Conservation (phyloP, 345 rosid genomes). For the Gossypium arboreum region DNA sequence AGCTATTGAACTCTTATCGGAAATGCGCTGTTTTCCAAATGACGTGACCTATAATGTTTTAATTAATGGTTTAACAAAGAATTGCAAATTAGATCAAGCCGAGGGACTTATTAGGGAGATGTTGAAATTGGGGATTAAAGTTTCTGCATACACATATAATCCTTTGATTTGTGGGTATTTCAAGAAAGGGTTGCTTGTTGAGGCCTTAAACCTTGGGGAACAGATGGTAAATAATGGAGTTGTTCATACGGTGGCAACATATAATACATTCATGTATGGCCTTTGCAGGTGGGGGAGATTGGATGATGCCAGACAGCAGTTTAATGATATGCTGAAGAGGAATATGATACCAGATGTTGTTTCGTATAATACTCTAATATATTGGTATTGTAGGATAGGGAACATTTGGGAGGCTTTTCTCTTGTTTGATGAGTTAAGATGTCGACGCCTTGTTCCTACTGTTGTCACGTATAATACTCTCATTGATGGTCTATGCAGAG, state of each 20-base stretch:
- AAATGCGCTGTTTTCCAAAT: constrained; percentile 43
- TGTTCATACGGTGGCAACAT: constrained; percentile 37
- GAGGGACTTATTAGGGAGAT: constrained; percentile 44
- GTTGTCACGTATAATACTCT: constrained; percentile 61
- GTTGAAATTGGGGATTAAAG: constrained; percentile 43
- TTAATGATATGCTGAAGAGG: constrained; percentile 39
- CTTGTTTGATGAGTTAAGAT: constrained; percentile 53
- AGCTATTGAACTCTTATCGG: constrained; percentile 38
- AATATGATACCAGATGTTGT: constrained; percentile 50
- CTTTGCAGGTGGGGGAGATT: constrained; percentile 48
- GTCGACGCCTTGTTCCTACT: constrained; percentile 36
- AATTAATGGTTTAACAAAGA: constrained; percentile 54
- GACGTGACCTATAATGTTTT: constrained; percentile 58
- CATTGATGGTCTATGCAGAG: constrained; percentile 62
- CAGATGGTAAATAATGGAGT: constrained; percentile 49
- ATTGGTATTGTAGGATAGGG: constrained; percentile 56
- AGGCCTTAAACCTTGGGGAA: constrained; percentile 44
- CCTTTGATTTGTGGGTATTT: constrained; percentile 57
- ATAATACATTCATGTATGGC: constrained; percentile 46
- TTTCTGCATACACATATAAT: constrained; percentile 48
- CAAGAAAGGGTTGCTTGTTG: constrained; percentile 44
- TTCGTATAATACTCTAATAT: constrained; percentile 61
- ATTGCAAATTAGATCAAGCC: constrained; percentile 49
- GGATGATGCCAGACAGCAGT: constrained; percentile 43
- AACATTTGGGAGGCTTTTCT: constrained; percentile 53